These are phyloP conservation scores for Pisolithus microcarpus DNA, from an alignment of 768 basidiomycete genomes.

Conservation along the genomic window DNA sequence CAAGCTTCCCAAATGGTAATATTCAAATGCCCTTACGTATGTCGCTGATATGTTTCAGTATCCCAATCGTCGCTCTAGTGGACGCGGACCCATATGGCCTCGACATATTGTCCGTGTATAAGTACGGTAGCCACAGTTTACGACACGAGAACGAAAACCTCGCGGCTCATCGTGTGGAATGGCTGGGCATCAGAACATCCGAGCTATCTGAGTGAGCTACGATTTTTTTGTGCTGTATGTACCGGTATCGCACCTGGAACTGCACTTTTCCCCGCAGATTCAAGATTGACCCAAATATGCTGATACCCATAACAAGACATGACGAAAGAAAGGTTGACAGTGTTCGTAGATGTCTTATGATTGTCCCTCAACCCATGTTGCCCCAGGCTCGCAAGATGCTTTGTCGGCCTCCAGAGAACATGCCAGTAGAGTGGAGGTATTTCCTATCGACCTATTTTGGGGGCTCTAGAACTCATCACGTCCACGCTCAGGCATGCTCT, in stretches of 20 bases:
- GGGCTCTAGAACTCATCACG: constrained; percentile 1
- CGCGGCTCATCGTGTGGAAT: constrained; percentile 60
- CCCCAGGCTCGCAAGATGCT: constrained; percentile 63
- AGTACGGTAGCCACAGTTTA: constrained; percentile 65
- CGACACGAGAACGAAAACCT: constrained; percentile 65
- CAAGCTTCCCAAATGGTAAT: constrained; percentile 39
- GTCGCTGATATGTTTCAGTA: constrained; percentile 34
- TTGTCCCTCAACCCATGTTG: background rate
- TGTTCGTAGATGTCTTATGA: background rate
- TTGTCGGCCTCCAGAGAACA: constrained; percentile 26
- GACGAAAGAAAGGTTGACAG: constrained; percentile 68
- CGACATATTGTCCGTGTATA: constrained; percentile 87
- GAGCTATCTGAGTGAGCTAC: constrained; percentile 55
- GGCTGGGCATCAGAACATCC: constrained; percentile 71
- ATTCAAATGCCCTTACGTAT: background rate
- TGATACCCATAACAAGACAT: constrained; percentile 62
- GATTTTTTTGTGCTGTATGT: background rate
- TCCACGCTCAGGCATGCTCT: constrained; percentile 61
- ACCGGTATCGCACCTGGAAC: background rate
- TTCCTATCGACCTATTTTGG: constrained; percentile 10
- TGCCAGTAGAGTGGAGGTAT: constrained; percentile 68
- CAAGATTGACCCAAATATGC: constrained; percentile 47
- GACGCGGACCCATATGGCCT: constrained; percentile 91
- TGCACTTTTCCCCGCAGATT: constrained; percentile 35
- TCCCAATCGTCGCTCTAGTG: constrained; percentile 73